Evolutionary conservation across 2,329 filamentous ascomycete genomes (phyloP), one percentile per base, ranked within the genome.

Genomic region (Ophiostoma populinum): DNA sequence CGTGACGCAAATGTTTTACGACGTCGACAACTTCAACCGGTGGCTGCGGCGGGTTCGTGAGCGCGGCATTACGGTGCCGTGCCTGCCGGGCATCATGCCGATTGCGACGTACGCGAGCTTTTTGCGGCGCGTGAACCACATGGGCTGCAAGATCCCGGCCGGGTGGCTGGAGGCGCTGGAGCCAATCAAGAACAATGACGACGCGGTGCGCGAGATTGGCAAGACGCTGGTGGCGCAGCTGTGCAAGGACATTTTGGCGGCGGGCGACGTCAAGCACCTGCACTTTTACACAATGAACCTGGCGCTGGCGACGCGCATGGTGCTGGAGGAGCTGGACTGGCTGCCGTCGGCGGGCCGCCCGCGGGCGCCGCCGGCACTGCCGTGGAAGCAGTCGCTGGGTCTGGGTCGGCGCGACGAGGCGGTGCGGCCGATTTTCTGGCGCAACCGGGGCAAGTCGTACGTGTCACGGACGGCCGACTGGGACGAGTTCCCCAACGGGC

Each of bases 221-320:
- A 90, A 85, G 57, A 74, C 69, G 11, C 65, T 98, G 16, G 78
- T 98, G 13, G 81, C 85, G 16, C 72, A 92, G 29, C 76, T 98
- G 73, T 98, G 90, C 55, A 75, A 78, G 40, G 82, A 78, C 57
- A 71, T 98, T 40, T 63, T 95, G 38, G 71, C 75, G 40, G 75
- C 74, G 24, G 90, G 86, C 26, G 43, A 45, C 29, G 82, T 94
- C 45, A 67, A 74, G 43, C 85, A 94, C 52, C 58, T 98, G 44
- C 90, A 98, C 57, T 98, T 98, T 58, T 98, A 98, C 62, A 98
- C 90, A 41, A 98, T 98, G 90, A 98, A 98, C 57, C 67, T 98
- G 15, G 87, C 85, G 9, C 83, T 92, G 55, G 81, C 90, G 34
- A 94, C 87, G 2, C 77, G 80, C 47, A 86, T 94, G 78, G 75